Conservation (phyloP, 371 early-diverging fungal species). For the Batkoa obscura region DNA sequence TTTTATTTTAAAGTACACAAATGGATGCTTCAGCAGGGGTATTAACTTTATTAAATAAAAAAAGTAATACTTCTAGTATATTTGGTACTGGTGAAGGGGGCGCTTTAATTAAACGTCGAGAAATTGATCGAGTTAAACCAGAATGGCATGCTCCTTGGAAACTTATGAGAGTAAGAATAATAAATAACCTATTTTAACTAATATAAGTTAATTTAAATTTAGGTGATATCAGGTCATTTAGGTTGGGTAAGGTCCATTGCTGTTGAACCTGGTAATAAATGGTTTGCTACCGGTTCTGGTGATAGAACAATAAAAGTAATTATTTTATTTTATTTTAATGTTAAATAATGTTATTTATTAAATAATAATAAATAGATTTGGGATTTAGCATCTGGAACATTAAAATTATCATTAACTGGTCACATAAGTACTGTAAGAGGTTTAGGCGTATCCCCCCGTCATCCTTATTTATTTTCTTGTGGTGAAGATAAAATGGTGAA, state of each 20-base stretch:
- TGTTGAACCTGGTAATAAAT: constrained; percentile 89
- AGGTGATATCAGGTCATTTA: constrained; percentile 85
- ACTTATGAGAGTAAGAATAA: constrained; percentile 53
- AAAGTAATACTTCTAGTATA: not conserved
- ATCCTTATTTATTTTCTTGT: constrained; percentile 88
- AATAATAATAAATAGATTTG: constrained; percentile 75
- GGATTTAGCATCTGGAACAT: constrained; percentile 91
- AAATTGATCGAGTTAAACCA: constrained; percentile 35
- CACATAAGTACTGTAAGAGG: constrained; percentile 92
- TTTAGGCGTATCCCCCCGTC: constrained; percentile 76
- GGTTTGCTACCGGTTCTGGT: constrained; percentile 95
- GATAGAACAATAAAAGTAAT: constrained; percentile 86
- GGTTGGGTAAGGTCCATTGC: constrained; percentile 92
- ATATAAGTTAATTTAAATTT: not conserved
- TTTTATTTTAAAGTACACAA: not conserved
- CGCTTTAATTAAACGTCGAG: constrained; percentile 31
- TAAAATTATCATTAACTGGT: constrained; percentile 88
- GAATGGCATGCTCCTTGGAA: constrained; percentile 99
- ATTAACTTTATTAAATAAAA: not conserved
- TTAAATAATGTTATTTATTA: too few relatives aligned
- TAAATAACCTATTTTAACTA: not conserved
- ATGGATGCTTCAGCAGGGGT: constrained; percentile 3
- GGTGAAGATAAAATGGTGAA: constrained; percentile 96
- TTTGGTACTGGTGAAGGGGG: constrained; percentile 18
- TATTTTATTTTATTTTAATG: not conserved